Conservation (phyloP, 768 basidiomycete genomes). For the Melanogaster broomeanus region DNA sequence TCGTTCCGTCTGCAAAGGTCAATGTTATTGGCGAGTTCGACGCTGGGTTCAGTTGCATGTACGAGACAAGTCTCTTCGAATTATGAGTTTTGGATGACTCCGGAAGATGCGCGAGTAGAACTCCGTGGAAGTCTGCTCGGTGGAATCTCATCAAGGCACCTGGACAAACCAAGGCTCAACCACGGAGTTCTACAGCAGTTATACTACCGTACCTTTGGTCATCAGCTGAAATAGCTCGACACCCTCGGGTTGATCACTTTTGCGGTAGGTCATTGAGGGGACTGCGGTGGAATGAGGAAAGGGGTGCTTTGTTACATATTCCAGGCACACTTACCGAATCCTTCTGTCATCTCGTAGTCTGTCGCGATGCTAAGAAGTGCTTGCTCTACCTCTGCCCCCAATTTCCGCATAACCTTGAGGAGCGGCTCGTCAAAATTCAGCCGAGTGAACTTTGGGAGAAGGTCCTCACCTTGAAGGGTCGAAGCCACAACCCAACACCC, state of each 20-base stretch:
- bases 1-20: slow-evolving; percentile 62
- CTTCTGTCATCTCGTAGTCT: slow-evolving; percentile 21
- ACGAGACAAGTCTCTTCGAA: slow-evolving; percentile 61
- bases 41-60: slow-evolving; percentile 45
- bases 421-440: neutral
- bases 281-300: slow-evolving; percentile 36
- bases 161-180: slow-evolving; percentile 23
- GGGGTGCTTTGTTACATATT: neutral
- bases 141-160: slow-evolving; percentile 58
- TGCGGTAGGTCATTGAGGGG: slow-evolving; percentile 54
- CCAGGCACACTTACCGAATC: slow-evolving; percentile 15
- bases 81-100: slow-evolving; percentile 48
- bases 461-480: slow-evolving; percentile 27
- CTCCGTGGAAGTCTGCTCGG: slow-evolving; percentile 66
- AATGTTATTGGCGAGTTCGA: slow-evolving; percentile 39
- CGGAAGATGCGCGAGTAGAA: slow-evolving; percentile 52
- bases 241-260: slow-evolving; percentile 59
- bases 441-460: neutral
- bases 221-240: slow-evolving; percentile 53
- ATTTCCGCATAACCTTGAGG: slow-evolving; percentile 22
- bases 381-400: slow-evolving; percentile 18
- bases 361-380: slow-evolving; percentile 17
- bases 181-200: neutral
- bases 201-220: slow-evolving; percentile 49
- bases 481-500: slow-evolving; percentile 52